Evolutionary conservation across 345 rosid species (phyloP), one percentile per base, ranked within the genome.

Genomic region (Citrus unshiu): DNA sequence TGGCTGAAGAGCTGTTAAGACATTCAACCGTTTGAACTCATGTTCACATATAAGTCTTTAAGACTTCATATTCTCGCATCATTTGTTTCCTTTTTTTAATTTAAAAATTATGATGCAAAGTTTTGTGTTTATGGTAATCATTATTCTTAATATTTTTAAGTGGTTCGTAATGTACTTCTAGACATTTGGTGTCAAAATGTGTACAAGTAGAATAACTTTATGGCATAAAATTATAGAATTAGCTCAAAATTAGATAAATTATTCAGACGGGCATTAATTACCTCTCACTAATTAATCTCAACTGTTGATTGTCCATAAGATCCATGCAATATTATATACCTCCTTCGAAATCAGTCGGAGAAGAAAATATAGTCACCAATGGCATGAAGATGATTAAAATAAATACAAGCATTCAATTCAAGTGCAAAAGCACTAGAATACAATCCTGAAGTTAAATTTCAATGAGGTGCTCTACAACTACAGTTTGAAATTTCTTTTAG

Each of bases 11-110:
- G 83, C 84, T 89, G 12, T 29, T 89, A 88, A 86, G 34, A 87
- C 64, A 84, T 87, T 78, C 84, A 80, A 22, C 88, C 89, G 9
- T 79, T 68, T 27, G 85, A 89, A 77, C 84, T 87, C 82, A 77
- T 51, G 70, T 85, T 89, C 61, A 72, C 86, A 0, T 86, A 89
- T 85, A 81, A 80, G 88, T 75, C 21, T 19, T 10, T 57, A 21
- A 8, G 18, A 35, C 56, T 10, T 13, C 3, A 30, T 2, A 6
- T 80, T 60, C 16, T 37, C 12, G 24, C 25, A 4, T 14, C 43
- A 9, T 21, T 34, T 57, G n/a, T 16, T 49, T 12, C 37, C 1
- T 13, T 18, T 34, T 51, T 40, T 40, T 9, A 9, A 40, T 40
- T 40, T 40, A 40, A 1, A 6, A 10, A 61, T 71, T 72, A 19